These are phyloP conservation scores for Isatis tinctoria DNA, from an alignment of 345 rosid species.

Conservation along the genomic window DNA sequence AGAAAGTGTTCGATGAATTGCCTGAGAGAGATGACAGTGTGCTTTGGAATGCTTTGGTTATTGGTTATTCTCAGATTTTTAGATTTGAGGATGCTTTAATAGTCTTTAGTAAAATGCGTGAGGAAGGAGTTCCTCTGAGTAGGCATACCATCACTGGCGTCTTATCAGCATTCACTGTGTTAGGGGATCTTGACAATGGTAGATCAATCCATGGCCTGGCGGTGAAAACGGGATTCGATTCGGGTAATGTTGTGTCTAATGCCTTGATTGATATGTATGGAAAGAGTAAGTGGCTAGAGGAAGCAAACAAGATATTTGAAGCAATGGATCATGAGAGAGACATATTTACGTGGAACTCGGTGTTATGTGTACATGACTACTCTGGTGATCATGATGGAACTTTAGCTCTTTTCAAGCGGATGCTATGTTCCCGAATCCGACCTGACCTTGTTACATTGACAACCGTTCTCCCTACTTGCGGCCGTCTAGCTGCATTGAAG, in stretches of 20 bases:
- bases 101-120: constrained; percentile 41
- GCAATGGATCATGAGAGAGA: constrained; percentile 44
- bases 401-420: constrained; percentile 43
- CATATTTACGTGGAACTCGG: constrained; percentile 57
- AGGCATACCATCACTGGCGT: constrained; percentile 49
- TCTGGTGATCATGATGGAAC: constrained; percentile 58
- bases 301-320: constrained; percentile 42
- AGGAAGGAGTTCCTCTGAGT: constrained; percentile 33
- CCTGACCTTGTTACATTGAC: constrained; percentile 58
- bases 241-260: constrained; percentile 39
- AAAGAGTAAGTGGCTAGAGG: constrained; percentile 45
- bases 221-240: constrained; percentile 40
- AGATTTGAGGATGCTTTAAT: constrained; percentile 41
- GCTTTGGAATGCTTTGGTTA: constrained; percentile 65
- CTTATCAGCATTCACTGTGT: constrained; percentile 43
- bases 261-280: constrained; percentile 73
- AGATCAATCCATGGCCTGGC: constrained; percentile 45
- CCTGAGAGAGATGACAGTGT: constrained; percentile 48
- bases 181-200: constrained; percentile 42
- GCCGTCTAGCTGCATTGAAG: constrained; percentile 51
- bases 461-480: constrained; percentile 52
- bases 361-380: constrained; percentile 48
- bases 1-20: constrained; percentile 53
- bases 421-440: constrained; percentile 41
- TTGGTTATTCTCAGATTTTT: constrained; percentile 49